A percentile compares a stretch with the other conserved stretches of the same genome.
These are phyloP conservation scores for Rhodotorula paludigena DNA, from an alignment of 768 basidiomycete genomes.

Conservation along the genomic window DNA sequence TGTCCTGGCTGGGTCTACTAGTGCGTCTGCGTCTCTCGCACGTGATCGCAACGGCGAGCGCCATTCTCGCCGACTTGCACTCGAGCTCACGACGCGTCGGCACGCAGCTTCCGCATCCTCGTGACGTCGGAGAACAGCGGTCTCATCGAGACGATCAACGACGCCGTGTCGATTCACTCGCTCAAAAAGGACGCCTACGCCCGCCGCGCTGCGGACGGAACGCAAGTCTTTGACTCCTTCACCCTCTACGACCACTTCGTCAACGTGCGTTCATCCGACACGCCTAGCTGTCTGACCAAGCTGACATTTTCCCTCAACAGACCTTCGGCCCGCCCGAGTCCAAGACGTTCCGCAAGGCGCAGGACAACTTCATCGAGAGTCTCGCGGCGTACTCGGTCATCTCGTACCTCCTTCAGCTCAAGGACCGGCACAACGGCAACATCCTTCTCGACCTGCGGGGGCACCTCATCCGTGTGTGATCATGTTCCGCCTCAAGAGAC, in stretches of 20 bases:
- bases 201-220: constrained; percentile 59
- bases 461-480: constrained; percentile 61
- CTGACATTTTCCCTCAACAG: constrained; percentile 48
- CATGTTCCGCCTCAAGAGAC: too few species aligned
- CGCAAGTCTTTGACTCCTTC: constrained; percentile 53
- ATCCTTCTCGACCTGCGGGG: constrained; percentile 93
- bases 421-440: constrained; percentile 98
- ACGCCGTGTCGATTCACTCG: constrained; percentile 96
- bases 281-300: too few species aligned
- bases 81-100: neutral
- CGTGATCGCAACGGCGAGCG: too few species aligned
- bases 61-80: constrained; percentile 10
- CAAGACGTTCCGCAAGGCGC: constrained; percentile 81
- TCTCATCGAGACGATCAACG: constrained; percentile 94
- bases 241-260: constrained; percentile 87
- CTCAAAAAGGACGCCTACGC: constrained; percentile 99
- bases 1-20: constrained; percentile 91
- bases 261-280: constrained; percentile 55
- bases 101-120: constrained; percentile 79
- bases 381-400: constrained; percentile 79
- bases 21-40: too few species aligned
- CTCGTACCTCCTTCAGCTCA: constrained; percentile 94
- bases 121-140: constrained; percentile 91
- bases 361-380: constrained; percentile 64
- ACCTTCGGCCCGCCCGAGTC: constrained; percentile 85